A percentile compares a stretch with the other conserved stretches of the same genome.
phyloP scores from a whole-genome alignment of 2,329 filamentous ascomycete genomes.

The Raffaelea deltoideospora region DNA sequence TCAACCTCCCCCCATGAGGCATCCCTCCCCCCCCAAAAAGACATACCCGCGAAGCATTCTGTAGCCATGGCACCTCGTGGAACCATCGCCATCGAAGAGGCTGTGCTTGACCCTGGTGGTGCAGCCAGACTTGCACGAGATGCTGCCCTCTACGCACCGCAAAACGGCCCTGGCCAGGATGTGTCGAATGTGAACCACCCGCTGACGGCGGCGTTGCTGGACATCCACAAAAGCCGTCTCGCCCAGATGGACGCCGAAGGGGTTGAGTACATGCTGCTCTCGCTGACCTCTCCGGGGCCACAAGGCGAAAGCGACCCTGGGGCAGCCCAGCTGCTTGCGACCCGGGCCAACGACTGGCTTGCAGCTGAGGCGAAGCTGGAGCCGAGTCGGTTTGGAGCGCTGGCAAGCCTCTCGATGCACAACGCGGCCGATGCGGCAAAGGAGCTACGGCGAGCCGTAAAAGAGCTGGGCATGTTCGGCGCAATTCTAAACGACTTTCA shows the following conservation, averaged over 20 bases:
- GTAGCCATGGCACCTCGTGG: slow-evolving; percentile 11
- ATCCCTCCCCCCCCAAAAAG: no score
- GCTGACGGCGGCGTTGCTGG: slow-evolving; percentile 14
- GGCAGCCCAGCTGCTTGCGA: slow-evolving; percentile 13
- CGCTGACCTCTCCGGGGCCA: slow-evolving; percentile 17
- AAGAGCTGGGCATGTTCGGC: slow-evolving; percentile 17
- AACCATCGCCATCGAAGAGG: slow-evolving; percentile 20
- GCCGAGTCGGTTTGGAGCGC: slow-evolving; percentile 16
- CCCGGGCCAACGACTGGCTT: slow-evolving; percentile 18
- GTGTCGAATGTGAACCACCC: slow-evolving; percentile 8
- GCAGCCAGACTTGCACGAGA: slow-evolving; percentile 14
- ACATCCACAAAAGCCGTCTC: slow-evolving; percentile 17
- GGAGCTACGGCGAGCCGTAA: slow-evolving; percentile 17
- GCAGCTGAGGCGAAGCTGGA: slow-evolving; percentile 13
- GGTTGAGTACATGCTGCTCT: slow-evolving; percentile 22
- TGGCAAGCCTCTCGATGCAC: slow-evolving; percentile 20
- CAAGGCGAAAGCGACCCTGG: slow-evolving; percentile 15
- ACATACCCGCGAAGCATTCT: no score
- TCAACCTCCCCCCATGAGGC: no score
- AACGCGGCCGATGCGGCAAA: slow-evolving; percentile 13
- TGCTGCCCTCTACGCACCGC: slow-evolving; percentile 15
- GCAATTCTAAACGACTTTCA: slow-evolving; percentile 21
- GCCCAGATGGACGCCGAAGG: slow-evolving; percentile 18
- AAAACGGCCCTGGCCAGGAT: slow-evolving; percentile 5
- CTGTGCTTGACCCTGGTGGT: slow-evolving; percentile 18